A percentile compares a stretch with the other conserved stretches of the same genome.
These are phyloP conservation scores for Boechera stricta DNA, from an alignment of 345 rosid species.

Conservation along the genomic window DNA sequence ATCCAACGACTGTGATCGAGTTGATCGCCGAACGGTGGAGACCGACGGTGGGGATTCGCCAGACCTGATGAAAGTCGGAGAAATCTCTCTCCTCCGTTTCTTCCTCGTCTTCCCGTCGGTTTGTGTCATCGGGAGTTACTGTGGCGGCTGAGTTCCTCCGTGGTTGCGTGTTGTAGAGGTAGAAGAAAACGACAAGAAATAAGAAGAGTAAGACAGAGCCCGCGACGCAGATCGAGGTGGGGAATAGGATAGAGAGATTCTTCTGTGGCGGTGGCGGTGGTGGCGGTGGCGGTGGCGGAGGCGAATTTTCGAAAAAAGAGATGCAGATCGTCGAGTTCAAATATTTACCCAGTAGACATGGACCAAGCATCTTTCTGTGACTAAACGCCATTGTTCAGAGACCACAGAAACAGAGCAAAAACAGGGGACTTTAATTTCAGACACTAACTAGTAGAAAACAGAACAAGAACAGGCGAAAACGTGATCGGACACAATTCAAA, in stretches of 20 bases:
- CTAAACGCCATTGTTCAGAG: slow-evolving; percentile 21
- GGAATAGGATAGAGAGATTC: neutral
- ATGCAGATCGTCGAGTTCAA: neutral
- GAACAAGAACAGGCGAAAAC: neutral
- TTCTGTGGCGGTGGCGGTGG: slow-evolving; percentile 6
- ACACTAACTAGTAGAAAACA: neutral
- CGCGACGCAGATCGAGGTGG: slow-evolving; percentile 12
- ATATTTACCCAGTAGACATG: neutral
- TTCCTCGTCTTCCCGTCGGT: slow-evolving; percentile 32
- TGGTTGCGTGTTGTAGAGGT: slow-evolving; percentile 18
- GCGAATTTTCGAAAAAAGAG: neutral
- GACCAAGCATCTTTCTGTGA: slow-evolving; percentile 27
- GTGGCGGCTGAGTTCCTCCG: slow-evolving; percentile 6
- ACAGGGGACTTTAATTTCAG: slow-evolving; percentile 1
- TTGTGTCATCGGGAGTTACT: slow-evolving; percentile 23
- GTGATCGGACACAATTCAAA: neutral
- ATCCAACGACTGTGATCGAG: slow-evolving; percentile 62
- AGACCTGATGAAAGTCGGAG: slow-evolving; percentile 56
- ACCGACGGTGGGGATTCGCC: slow-evolving; percentile 70
- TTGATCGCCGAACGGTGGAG: slow-evolving; percentile 64
- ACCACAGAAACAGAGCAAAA: slow-evolving; percentile 27
- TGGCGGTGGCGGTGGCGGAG: neutral
- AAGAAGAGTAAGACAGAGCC: slow-evolving; percentile 44
- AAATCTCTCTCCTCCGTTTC: slow-evolving; percentile 27
- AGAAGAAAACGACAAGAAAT: slow-evolving; percentile 29